Conservation (phyloP, 352 stramenopile species). For the Pythium dissimile region DNA sequence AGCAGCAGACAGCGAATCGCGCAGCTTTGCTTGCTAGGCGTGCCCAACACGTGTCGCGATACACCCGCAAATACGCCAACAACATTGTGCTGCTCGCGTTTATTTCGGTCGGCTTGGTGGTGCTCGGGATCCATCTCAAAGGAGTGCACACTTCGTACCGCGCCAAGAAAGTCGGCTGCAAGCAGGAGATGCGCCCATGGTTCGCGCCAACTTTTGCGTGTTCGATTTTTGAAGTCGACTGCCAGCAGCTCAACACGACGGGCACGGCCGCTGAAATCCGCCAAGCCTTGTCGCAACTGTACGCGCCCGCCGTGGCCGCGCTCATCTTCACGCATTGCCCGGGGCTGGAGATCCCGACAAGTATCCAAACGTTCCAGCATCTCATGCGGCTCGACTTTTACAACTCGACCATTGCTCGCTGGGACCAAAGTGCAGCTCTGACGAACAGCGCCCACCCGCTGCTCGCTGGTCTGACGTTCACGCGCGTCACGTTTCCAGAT, state of each 20-base stretch:
- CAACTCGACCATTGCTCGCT: conserved; percentile 13
- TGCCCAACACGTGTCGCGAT: too few species aligned
- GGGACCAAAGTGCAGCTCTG: conserved; percentile 6
- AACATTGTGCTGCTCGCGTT: conserved; percentile 26
- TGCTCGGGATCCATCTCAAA: conserved; percentile 15
- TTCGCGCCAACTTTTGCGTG: conserved; percentile 17
- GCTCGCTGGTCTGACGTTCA: conserved; percentile 6
- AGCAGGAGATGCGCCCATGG: conserved; percentile 25
- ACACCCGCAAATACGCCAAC: conserved; percentile 24
- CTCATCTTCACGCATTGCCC: conserved; percentile 19
- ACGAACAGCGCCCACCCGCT: conserved; percentile 2
- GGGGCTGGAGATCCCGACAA: conserved; percentile 1
- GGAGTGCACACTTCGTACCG: conserved; percentile 9
- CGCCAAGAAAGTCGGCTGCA: conserved; percentile 11
- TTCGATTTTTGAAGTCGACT: conserved; percentile 20
- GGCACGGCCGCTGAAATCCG: not conserved
- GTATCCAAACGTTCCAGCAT: conserved; percentile 5
- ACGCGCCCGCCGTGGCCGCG: conserved; percentile 5
- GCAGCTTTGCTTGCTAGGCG: too few species aligned
- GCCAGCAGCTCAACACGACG: conserved; percentile 10
- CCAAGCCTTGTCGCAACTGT: not conserved
- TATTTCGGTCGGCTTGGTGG: conserved; percentile 1
- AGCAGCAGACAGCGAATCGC: not conserved
- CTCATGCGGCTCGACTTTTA: conserved; percentile 19
- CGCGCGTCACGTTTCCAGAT: conserved; percentile 1